Evolutionary conservation across 768 basidiomycete genomes (phyloP), one percentile per base, ranked within the genome.

Genomic region (Dentipellis fragilis): DNA sequence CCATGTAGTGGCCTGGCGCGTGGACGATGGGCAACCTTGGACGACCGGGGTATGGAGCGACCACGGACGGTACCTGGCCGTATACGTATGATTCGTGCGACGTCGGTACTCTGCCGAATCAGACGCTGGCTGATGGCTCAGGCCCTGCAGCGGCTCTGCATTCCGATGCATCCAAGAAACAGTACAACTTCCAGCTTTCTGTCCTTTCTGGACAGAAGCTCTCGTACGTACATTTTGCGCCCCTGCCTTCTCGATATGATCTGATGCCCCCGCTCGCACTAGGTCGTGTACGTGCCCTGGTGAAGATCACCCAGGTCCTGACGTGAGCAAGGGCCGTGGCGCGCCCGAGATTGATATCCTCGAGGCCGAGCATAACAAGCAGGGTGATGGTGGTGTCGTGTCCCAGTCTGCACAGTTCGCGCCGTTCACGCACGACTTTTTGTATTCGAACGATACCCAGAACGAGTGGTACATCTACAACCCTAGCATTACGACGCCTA

Each of bases 21-120:
- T 93, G 91, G 91, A 89, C 87, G 17, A 87, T 88, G 84, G 91
- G 91, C 2, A 95, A 93, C 65, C 76, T 93, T 4, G 91, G 82
- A 1, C 72, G 92, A 39, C 82, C 91, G 0, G 92, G 91, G 6
- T 93, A 88, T 66, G 72, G 80, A 5, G 88, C 84, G 0, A 82
- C 87, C 1, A 86, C 85, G 1, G 89, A 93, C 51, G 91, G 92
- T 4, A 76, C 77, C 56, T 89, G 89, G 87, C 89, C 89, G 1
- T 91, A 90, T 70, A 84, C 88, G 0, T 77, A 77, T 60, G 70
- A 78, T 63, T 58, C 73, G 8, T 83, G 83, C 64, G 83, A 85
- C 63, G 70, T 80, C 37, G 83, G 83, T 14, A 81, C 80, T 1
- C 70, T 79, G 62, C 73, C 74, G 6, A 80, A 79, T 61, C 80